Conservation (phyloP, 495 filamentous ascomycete species). For the Trichoderma reesei region DNA sequence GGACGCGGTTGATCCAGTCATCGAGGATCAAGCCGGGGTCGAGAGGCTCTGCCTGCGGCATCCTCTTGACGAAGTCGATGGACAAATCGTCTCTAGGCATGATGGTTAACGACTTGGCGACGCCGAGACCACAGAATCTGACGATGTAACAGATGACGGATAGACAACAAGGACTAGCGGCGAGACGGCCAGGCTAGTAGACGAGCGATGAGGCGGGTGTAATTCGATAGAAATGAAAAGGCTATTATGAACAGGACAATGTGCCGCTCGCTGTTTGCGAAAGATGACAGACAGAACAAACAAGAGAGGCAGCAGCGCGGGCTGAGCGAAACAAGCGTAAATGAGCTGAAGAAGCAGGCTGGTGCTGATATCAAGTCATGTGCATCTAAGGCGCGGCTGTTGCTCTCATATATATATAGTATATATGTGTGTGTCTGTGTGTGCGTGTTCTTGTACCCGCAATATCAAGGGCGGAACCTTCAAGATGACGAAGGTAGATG, state of each 20-base stretch:
- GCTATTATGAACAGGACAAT: not conserved
- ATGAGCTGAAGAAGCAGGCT: not conserved
- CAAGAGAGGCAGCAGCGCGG: not conserved
- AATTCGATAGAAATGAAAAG: not conserved
- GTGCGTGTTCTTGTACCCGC: not conserved
- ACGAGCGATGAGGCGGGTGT: not conserved
- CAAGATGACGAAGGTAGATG: too few relatives aligned
- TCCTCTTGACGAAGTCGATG: conserved; percentile 47
- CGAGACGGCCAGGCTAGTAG: not conserved
- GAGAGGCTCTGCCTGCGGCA: conserved; percentile 41
- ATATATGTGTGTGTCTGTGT: too few relatives aligned
- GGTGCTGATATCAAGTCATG: not conserved
- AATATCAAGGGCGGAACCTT: too few relatives aligned
- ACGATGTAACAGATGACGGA: not conserved
- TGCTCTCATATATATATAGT: not conserved
- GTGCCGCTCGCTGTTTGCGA: not conserved
- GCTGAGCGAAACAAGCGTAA: not conserved
- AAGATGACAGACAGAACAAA: not conserved
- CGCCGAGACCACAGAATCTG: not conserved
- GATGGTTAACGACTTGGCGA: conserved; percentile 23
- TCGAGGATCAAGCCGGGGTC: conserved; percentile 88
- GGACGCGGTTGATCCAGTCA: conserved; percentile 76
- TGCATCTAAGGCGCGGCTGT: not conserved
- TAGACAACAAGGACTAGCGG: not conserved
- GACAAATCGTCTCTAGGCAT: conserved; percentile 56